phyloP scores from a whole-genome alignment of 495 filamentous ascomycete species.

The Aspergillus affinis region DNA sequence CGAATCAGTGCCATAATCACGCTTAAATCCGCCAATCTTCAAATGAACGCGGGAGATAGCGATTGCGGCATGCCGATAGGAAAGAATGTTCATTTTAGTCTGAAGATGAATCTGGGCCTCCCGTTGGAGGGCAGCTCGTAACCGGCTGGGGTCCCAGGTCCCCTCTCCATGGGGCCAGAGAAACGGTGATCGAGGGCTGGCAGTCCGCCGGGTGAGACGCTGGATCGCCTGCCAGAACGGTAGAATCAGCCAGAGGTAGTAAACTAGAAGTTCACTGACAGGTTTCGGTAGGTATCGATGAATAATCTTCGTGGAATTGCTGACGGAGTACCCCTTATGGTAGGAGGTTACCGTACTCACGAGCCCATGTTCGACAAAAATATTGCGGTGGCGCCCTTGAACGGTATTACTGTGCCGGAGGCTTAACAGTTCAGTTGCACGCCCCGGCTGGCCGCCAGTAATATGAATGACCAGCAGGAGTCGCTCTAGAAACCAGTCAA shows the following conservation, averaged over 20 bases:
- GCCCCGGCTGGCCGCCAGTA: neutral
- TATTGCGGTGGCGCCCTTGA: neutral
- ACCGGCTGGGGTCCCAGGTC: neutral
- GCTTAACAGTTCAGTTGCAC: slow-evolving; percentile 1
- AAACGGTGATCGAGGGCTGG: neutral
- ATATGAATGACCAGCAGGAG: slow-evolving; percentile 1
- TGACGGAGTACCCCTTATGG: neutral
- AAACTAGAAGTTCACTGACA: neutral
- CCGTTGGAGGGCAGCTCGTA: neutral
- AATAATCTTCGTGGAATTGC: slow-evolving; percentile 5
- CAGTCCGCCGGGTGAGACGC: neutral
- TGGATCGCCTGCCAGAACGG: neutral
- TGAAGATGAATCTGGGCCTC: slow-evolving; percentile 4
- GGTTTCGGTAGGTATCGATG: neutral
- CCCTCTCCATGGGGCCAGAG: slow-evolving; percentile 2
- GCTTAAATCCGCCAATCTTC: slow-evolving; percentile 1
- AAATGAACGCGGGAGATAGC: slow-evolving; percentile 5
- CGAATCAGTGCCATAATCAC: neutral
- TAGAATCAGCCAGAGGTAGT: slow-evolving; percentile 7
- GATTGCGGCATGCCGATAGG: neutral
- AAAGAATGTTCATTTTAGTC: slow-evolving; percentile 2
- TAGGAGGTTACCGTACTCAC: slow-evolving; percentile 1
- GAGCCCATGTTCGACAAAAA: slow-evolving; percentile 1
- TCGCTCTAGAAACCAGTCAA: neutral
- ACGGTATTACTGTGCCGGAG: neutral